Evolutionary conservation across 1,139 yeast genomes (phyloP).

Genomic region (Hanseniaspora sp.): DNA sequence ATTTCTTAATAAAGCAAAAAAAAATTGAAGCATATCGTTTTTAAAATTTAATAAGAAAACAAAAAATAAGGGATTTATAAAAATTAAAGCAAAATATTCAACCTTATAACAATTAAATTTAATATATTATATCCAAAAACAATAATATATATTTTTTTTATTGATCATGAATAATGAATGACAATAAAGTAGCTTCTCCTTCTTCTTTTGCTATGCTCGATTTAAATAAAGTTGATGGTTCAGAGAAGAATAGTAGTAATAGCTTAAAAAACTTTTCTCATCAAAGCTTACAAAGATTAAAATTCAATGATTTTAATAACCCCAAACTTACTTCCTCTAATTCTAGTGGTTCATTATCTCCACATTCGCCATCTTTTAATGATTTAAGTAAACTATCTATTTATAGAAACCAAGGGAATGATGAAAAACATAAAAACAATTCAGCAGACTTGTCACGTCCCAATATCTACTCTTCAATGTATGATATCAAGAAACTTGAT

Average conservation of each 20-base stretch:
- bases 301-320: background rate
- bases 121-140: no score
- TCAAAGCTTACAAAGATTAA: slow-evolving; percentile 1
- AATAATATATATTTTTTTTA: no score
- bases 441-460: background rate
- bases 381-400: slow-evolving; percentile 3
- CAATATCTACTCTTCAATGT: slow-evolving; percentile 9
- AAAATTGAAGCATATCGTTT: no score
- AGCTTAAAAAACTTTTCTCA: background rate
- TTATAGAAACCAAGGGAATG: background rate
- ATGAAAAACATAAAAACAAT: background rate
- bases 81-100: no score
- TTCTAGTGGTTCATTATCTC: background rate
- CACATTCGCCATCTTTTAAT: slow-evolving; percentile 4
- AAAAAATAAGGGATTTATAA: no score
- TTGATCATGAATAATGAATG: no score
- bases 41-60: no score
- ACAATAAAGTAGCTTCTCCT: no score
- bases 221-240: no score
- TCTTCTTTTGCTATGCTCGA: no score
- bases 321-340: background rate
- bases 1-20: no score
- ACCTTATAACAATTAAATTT: no score
- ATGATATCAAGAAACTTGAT: background rate
- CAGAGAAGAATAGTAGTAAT: background rate